Evolutionary conservation across 2,329 filamentous ascomycete genomes (phyloP).

Genomic region (Colletotrichum spaethianum): DNA sequence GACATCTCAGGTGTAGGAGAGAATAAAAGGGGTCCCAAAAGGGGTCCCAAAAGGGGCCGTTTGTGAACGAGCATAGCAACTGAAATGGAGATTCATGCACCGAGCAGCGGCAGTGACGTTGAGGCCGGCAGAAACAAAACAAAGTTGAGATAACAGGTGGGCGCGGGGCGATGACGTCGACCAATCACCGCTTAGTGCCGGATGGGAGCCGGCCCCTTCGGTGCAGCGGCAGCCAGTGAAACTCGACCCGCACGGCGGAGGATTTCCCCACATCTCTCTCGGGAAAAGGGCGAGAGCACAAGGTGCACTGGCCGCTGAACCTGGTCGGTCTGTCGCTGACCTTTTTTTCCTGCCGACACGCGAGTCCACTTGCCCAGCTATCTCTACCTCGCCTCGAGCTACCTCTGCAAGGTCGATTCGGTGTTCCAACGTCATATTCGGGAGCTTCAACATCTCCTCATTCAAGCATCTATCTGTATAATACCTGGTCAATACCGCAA

Average conservation of each 20-base stretch:
- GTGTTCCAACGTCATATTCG: constrained; percentile 4
- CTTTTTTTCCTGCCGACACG: constrained; percentile 25
- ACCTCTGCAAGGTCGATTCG: constrained; percentile 1
- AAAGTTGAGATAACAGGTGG: constrained; percentile 1
- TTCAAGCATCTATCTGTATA: neutral
- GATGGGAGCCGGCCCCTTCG: constrained; percentile 20
- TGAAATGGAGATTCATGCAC: constrained; percentile 2
- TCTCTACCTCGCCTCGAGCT: constrained; percentile 21
- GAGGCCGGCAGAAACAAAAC: constrained; percentile 4
- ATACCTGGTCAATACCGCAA: constrained; percentile 46
- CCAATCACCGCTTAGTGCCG: constrained; percentile 23
- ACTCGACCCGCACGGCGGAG: constrained; percentile 21
- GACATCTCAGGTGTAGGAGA: neutral
- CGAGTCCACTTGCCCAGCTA: constrained; percentile 21
- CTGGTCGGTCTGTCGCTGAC: constrained; percentile 16
- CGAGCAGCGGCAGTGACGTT: neutral
- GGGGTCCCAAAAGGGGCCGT: neutral
- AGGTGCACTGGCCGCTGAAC: neutral
- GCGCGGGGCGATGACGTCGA: neutral
- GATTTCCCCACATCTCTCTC: constrained; percentile 6
- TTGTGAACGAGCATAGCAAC: neutral
- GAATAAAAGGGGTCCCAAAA: neutral
- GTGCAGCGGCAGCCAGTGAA: constrained; percentile 29
- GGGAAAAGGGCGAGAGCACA: constrained; percentile 9
- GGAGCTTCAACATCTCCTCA: constrained; percentile 10